Base-by-base conservation (phyloP, 1,284 basidiomycete species). In the Sanghuangporus sanghuang region DNA sequence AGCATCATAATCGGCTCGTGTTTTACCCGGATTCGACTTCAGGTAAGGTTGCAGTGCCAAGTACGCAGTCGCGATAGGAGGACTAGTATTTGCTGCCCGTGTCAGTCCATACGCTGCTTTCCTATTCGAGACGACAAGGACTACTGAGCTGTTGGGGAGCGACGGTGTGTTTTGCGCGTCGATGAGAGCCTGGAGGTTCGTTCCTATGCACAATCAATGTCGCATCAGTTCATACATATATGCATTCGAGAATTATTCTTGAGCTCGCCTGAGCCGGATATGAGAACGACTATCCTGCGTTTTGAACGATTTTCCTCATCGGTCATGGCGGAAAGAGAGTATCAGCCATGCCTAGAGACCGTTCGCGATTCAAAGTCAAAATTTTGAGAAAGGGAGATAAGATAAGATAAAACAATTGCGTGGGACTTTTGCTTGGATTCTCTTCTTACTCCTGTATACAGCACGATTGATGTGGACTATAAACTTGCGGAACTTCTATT, bases 171-270 rank as follows among this genome's bases (percentile, higher is more conserved):
- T 79, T 68, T 81, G 84, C 5, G 95, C 94, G 74, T 98, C 92
- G 71, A 99, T 93, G 64, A 99, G 82, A 0, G 96, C 96, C 77
- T 98, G 96, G 27, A 99, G 85, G 77, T 99, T 99, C 36, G 92
- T 91, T 49, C 96, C 95, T 97, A 69, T 40, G 27, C 8, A 32
- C 4, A 46, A 52, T 6, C 14, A 42, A 16, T 53, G n/a, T 53
- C 21, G 18, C 21, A 52, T 52, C n/a, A 11, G 11, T 9, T 52
- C 27, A 27, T 32, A 11, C 42, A 48, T 46, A 48, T 36, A 39
- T 62, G 53, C 44, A 16, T 16, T 3, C 23, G 1, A 56, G 12
- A 18, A 38, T 18, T 44, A 18, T n/a, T 11, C 35, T 23, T 62
- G 23, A 18, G 27, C 27, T 35, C 27, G 56, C 63, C 63, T 56